Conservation (phyloP, 2,329 filamentous ascomycete species). For the Scedosporium aurantiacum region DNA sequence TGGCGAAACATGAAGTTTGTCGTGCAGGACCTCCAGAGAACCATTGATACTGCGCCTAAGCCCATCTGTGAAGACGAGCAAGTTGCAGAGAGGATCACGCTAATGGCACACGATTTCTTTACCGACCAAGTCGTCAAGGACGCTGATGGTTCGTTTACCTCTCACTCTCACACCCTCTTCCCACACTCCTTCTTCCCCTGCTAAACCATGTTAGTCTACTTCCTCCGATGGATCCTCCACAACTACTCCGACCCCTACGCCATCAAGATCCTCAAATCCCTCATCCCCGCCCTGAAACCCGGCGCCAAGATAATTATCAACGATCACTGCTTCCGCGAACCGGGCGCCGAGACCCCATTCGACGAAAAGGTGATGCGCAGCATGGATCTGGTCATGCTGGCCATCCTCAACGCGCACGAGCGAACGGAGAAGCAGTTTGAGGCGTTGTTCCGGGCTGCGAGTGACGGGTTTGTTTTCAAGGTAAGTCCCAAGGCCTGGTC, state of each 20-base stretch:
- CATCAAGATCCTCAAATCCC: slow-evolving; percentile 33
- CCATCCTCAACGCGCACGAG: slow-evolving; percentile 39
- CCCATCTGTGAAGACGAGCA: slow-evolving; percentile 27
- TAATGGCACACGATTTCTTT: slow-evolving; percentile 47
- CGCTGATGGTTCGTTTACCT: slow-evolving; percentile 34
- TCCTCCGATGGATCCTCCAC: slow-evolving; percentile 50
- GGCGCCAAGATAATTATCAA: slow-evolving; percentile 38
- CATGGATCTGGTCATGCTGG: slow-evolving; percentile 43
- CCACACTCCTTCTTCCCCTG: background rate
- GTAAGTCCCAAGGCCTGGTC: slow-evolving; percentile 14
- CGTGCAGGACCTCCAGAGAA: slow-evolving; percentile 41
- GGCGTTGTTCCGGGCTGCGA: slow-evolving; percentile 30
- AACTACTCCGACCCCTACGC: slow-evolving; percentile 47
- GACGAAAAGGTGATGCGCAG: slow-evolving; percentile 35
- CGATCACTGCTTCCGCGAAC: slow-evolving; percentile 31
- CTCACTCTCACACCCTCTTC: background rate
- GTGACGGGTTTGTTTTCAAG: slow-evolving; percentile 31
- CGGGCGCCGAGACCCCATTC: slow-evolving; percentile 27
- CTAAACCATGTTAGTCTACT: slow-evolving; percentile 32
- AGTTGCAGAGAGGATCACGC: slow-evolving; percentile 26
- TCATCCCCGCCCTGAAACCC: slow-evolving; percentile 44
- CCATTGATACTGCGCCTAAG: slow-evolving; percentile 33
- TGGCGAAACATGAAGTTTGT: slow-evolving; percentile 42
- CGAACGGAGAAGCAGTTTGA: slow-evolving; percentile 34
- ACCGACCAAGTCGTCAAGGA: slow-evolving; percentile 39